A percentile compares a stretch with the other conserved stretches of the same genome.
Evolutionary conservation across 805 yeast genomes (phyloP).

Genomic region (Teunomyces kruisii): DNA sequence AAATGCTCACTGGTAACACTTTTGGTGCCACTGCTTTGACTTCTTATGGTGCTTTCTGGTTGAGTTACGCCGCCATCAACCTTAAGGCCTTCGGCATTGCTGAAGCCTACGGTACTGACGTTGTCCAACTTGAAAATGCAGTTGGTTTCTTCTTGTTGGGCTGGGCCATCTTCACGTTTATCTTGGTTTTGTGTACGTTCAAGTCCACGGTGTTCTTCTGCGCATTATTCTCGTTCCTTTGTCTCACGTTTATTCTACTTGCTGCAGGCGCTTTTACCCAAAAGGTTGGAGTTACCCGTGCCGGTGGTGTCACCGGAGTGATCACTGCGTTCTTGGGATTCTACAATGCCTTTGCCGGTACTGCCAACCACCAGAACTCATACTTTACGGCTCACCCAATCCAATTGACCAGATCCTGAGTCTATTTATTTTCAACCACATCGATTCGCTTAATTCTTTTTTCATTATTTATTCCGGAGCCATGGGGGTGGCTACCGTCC

Average conservation of each 20-base stretch:
- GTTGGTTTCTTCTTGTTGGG: constrained; percentile 38
- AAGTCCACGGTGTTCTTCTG: constrained; percentile 40
- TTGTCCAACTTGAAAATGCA: constrained; percentile 28
- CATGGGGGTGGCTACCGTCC: constrained; percentile 4
- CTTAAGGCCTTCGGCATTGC: constrained; percentile 60
- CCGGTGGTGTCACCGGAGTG: constrained; percentile 45
- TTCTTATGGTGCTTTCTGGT: constrained; percentile 70
- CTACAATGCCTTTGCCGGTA: constrained; percentile 43
- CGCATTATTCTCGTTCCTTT: constrained; percentile 29
- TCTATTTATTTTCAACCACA: not conserved
- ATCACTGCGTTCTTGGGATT: constrained; percentile 39
- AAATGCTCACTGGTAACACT: constrained; percentile 68
- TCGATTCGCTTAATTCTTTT: not conserved
- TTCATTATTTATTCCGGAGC: constrained; percentile 2
- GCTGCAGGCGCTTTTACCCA: constrained; percentile 35
- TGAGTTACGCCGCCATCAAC: constrained; percentile 59
- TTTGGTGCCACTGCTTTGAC: constrained; percentile 66
- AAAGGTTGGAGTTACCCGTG: constrained; percentile 27
- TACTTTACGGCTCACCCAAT: constrained; percentile 32
- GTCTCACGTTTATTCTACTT: constrained; percentile 35
- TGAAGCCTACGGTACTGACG: constrained; percentile 47
- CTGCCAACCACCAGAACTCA: constrained; percentile 34
- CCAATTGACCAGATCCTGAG: constrained; percentile 16
- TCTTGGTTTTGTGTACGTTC: constrained; percentile 33
- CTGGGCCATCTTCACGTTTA: constrained; percentile 42